Evolutionary conservation across 352 stramenopile species (phyloP), one percentile per base, ranked within the genome.

Genomic region (Globisporangium carolinianum): DNA sequence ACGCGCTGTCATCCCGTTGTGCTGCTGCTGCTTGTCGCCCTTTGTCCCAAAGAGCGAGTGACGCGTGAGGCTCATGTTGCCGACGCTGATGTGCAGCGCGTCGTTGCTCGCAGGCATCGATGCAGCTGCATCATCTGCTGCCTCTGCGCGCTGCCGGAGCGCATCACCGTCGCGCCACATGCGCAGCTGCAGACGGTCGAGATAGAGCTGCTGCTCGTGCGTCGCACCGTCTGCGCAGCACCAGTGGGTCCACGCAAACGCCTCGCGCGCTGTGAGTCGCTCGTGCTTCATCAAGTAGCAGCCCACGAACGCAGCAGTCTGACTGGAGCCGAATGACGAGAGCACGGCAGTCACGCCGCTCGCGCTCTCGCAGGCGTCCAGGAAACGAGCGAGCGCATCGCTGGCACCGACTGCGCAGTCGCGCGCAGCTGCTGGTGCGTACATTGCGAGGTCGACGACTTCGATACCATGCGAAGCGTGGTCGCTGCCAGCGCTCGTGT

Each of bases 231-330:
- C 87, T 1, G 94, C 91, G 47, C 90, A 73, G 64, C 91, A 98
- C 55, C 99, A 91, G n/a, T 90, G 83, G 53, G 98, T 86, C 92
- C 95, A 99, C 0, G 85, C 94, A 60, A 98, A 96, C 5, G 82
- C 91, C 75, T 99, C 96, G 6, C 78, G 76, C 0, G 96, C 94
- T 0, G 94, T 98, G 50, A 99, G 95, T 38, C 69, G 67, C 42
- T 88, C 94, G 62, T 99, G 96, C 68, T 99, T 99, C 94, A 99
- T 98, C 39, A 99, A 67, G 66, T 98, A 99, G 53, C 92, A 97
- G 6, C 91, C 96, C 42, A 99, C 98, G 66, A 93, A 98, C 0
- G 94, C 98, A 1, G 91, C 95, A 0, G 96, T 98, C 6, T 90
- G 79, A 12, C 94, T 94, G 2, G 98, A 71, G 0, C 89, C 50